Evolutionary conservation across 202 grass and related monocot species (phyloP).

Genomic region (Panicum virgatum): DNA sequence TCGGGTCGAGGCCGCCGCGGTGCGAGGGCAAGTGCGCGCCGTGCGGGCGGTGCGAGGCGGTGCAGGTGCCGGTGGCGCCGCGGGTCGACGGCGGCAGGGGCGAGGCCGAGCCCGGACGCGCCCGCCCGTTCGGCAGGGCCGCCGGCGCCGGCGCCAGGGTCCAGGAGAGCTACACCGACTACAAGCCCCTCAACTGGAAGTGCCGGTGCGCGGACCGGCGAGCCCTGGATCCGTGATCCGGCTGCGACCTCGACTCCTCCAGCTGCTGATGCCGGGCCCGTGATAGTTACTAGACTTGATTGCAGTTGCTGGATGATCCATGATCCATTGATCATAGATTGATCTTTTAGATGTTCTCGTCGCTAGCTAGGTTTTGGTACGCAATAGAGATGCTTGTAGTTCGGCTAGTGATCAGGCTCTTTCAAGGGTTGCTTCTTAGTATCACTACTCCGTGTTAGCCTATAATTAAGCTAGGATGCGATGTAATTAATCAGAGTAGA

Average conservation of each 20-base stretch:
- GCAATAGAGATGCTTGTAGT: neutral
- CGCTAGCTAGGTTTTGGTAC: neutral
- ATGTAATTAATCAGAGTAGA: conserved; percentile 22
- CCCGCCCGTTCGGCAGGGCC: neutral
- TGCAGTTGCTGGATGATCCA: neutral
- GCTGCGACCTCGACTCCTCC: neutral
- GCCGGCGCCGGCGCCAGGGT: neutral
- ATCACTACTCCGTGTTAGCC: neutral
- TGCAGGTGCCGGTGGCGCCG: conserved; percentile 65
- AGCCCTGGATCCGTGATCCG: conserved; percentile 38
- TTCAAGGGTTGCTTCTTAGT: neutral
- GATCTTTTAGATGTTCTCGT: neutral
- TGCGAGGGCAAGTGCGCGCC: conserved; percentile 58
- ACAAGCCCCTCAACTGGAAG: conserved; percentile 77
- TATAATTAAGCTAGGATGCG: neutral
- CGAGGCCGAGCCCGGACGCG: neutral
- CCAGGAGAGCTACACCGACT: conserved; percentile 57
- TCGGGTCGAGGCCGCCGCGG: conserved; percentile 70
- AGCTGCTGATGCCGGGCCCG: neutral
- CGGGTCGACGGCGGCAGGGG: conserved; percentile 3
- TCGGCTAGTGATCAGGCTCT: neutral
- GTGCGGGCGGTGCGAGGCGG: conserved; percentile 64
- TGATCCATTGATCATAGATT: neutral
- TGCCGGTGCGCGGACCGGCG: conserved; percentile 55
- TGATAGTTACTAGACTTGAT: neutral